Conservation (phyloP, 129 eudicot genomes). For the Helianthus annuus region DNA sequence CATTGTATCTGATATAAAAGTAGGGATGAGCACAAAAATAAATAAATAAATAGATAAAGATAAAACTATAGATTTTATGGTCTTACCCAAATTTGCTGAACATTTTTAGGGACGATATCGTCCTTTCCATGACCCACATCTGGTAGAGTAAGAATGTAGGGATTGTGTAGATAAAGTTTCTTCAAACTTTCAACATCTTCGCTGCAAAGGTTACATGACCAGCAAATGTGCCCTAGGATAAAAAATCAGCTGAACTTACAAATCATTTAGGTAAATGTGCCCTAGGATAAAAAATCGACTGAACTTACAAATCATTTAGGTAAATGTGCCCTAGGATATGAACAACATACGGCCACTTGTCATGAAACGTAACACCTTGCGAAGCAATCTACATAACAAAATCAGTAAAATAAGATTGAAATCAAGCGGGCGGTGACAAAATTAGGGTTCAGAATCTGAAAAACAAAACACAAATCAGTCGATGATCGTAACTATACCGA, state of each 20-base stretch:
- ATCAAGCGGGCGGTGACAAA: background rate
- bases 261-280: constrained; percentile 74
- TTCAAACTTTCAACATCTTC: constrained; percentile 88
- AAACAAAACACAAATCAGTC: background rate
- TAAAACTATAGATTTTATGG: background rate
- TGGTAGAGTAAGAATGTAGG: constrained; percentile 75
- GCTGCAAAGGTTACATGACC: constrained; percentile 43
- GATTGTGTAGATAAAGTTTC: constrained; percentile 80
- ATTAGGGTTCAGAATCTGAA: constrained; percentile 37
- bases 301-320: constrained; percentile 67
- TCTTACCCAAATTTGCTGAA: constrained; percentile 80
- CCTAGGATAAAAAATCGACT: constrained; percentile 13
- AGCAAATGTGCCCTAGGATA: too few species aligned
- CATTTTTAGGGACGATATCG: constrained; percentile 81
- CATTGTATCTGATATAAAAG: constrained; percentile 64
- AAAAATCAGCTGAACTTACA: constrained; percentile 34
- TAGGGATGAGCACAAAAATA: constrained; percentile 1
- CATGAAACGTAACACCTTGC: constrained; percentile 59
- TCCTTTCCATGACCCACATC: constrained; percentile 70
- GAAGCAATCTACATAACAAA: constrained; percentile 51
- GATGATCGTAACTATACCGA: background rate
- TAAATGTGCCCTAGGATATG: constrained; percentile 82
- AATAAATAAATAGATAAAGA: background rate
- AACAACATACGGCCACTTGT: constrained; percentile 88
- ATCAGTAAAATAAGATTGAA: background rate